These are phyloP conservation scores for Fusarium continuum DNA, from an alignment of 2,329 filamentous ascomycete genomes.

Conservation along the genomic window DNA sequence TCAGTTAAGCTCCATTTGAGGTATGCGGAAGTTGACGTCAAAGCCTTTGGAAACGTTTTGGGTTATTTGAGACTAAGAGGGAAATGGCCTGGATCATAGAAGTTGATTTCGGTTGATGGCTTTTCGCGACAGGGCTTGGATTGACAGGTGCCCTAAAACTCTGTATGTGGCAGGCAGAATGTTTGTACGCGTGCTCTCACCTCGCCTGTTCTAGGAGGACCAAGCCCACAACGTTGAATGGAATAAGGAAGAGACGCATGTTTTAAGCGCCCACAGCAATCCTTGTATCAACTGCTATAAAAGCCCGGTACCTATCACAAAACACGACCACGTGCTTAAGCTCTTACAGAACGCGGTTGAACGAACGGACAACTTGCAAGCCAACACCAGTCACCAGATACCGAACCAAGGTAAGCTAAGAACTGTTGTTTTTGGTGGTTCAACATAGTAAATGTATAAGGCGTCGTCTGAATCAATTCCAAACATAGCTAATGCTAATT, in stretches of 20 bases:
- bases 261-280: no score
- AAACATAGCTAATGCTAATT: neutral
- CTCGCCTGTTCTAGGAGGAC: neutral
- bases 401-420: neutral
- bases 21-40: slow-evolving; percentile 14
- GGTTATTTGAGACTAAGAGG: neutral
- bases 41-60: slow-evolving; percentile 20
- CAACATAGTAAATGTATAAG: neutral
- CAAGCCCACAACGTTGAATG: neutral
- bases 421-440: neutral
- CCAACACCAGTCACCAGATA: neutral
- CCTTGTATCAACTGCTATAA: neutral
- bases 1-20: slow-evolving; percentile 23
- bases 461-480: neutral
- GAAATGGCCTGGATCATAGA: neutral
- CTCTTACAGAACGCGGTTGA: neutral
- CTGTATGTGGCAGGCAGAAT: neutral
- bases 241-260: neutral
- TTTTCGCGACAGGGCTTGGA: slow-evolving; percentile 2
- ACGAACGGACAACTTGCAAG: neutral
- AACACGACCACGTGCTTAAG: neutral
- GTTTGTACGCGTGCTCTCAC: neutral
- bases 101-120: neutral
- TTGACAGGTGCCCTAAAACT: slow-evolving; percentile 5
- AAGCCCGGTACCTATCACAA: neutral